Evolutionary conservation across 2,329 filamentous ascomycete genomes (phyloP), one percentile per base, ranked within the genome.

Genomic region (Chaetoscypha palmicola): DNA sequence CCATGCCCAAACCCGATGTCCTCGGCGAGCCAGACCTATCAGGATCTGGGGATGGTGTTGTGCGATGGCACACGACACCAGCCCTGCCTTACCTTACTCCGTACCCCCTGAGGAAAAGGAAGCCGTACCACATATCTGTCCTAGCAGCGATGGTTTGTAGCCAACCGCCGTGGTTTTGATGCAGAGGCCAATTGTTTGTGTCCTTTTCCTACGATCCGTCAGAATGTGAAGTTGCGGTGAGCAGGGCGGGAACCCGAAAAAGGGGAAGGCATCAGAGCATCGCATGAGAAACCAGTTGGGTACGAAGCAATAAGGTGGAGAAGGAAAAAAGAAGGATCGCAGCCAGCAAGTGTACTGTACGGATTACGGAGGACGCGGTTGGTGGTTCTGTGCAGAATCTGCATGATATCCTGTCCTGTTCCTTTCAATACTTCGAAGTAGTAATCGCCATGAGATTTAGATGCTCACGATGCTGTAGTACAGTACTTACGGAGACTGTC

Each of bases 151-250:
- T 17, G 32, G n/a, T 9, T 5, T 14, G 22, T 17, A 28, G 22
- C 47, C 44, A 49, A 47, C 47, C 48, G n/a, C n/a, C n/a, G n/a
- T n/a, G n/a, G n/a, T n/a, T n/a, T n/a, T n/a, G n/a, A n/a, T n/a
- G n/a, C n/a, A n/a, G 33, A 30, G 31, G 23, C 43, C n/a, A 53
- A 52, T 53, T 47, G 52, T 50, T 34, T 37, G 40, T 44, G 31
- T 30, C 40, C 41, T 49, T n/a, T 12, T 28, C 23, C 17, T 9
- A 40, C 16, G 12, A 12, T 31, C 28, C 28, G 28, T 31, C 4
- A 31, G n/a, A n/a, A n/a, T n/a, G n/a, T 44, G 39, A 43, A 57
- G 33, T 55, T 55, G 54, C 54, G 54, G 54, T 57, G 54, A 54
- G 43, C 47, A 38, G n/a, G 20, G 38, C 19, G 22, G 33, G 19